These are phyloP conservation scores for Geranomyces variabilis DNA, from an alignment of 192 early-diverging fungal genomes.

Conservation along the genomic window DNA sequence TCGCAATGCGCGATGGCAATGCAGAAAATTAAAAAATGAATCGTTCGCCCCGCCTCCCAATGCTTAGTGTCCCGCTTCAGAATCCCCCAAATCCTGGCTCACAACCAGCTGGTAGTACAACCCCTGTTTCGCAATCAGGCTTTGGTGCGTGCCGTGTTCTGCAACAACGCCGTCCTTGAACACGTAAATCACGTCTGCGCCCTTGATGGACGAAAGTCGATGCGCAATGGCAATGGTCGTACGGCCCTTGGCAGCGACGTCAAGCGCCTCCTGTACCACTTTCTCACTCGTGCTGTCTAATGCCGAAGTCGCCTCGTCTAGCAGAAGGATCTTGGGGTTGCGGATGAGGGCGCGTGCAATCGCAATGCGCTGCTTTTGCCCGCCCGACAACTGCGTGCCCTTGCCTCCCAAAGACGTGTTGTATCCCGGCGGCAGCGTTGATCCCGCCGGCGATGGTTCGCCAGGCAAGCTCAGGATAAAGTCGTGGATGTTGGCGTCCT, in stretches of 20 bases:
- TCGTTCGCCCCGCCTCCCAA: too few species aligned
- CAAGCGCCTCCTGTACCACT: conserved; percentile 68
- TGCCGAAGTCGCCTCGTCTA: conserved; percentile 76
- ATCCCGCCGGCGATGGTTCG: too few species aligned
- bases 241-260: conserved; percentile 56
- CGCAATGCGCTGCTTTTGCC: conserved; percentile 95
- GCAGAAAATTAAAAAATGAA: too few species aligned
- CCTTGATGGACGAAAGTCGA: conserved; percentile 64
- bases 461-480: conserved; percentile 56
- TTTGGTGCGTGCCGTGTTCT: conserved; percentile 65
- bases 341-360: conserved; percentile 71
- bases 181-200: conserved; percentile 69
- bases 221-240: conserved; percentile 77
- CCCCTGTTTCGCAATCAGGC: conserved; percentile 50
- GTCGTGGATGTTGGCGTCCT: conserved; percentile 71
- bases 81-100: conserved; percentile 37
- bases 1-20: too few species aligned
- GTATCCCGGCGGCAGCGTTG: conserved; percentile 51
- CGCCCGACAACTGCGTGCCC: conserved; percentile 61
- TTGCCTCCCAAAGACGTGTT: conserved; percentile 47
- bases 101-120: conserved; percentile 53
- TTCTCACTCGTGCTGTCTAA: conserved; percentile 68
- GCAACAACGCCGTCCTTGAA: conserved; percentile 54
- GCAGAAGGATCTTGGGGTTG: conserved; percentile 62
- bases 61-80: too few species aligned